phyloP scores from a whole-genome alignment of 257 asterid genomes.

The Penstemon barbatus region DNA sequence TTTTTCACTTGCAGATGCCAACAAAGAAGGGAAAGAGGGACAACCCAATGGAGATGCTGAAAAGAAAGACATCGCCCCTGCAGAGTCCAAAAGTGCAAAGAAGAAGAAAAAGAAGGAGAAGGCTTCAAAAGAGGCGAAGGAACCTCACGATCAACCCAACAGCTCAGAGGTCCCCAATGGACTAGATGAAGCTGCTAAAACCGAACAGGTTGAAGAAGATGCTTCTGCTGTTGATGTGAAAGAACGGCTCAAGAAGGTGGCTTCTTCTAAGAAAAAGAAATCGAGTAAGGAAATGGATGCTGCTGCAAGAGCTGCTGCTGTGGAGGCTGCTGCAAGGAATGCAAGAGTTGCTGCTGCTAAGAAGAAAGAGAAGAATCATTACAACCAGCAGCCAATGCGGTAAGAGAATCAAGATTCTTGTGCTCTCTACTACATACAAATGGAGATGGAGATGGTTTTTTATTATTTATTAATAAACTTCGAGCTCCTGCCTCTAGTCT shows the following conservation, averaged over 20 bases:
- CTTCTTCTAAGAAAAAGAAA: constrained; percentile 79
- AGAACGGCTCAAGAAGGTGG: constrained; percentile 77
- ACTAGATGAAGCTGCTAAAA: constrained; percentile 41
- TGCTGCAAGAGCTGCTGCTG: constrained; percentile 84
- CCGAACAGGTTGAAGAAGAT: constrained; percentile 52
- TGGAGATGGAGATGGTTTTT: constrained; percentile 26
- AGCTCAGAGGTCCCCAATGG: constrained; percentile 45
- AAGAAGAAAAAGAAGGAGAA: constrained; percentile 94
- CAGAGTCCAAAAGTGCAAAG: constrained; percentile 80
- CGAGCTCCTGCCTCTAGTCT: constrained; percentile 36
- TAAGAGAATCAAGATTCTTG: constrained; percentile 30
- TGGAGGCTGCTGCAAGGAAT: constrained; percentile 92
- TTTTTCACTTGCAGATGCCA: constrained; percentile 36
- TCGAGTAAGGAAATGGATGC: constrained; percentile 81
- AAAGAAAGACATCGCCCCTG: constrained; percentile 59
- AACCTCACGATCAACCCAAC: constrained; percentile 52
- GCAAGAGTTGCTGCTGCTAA: constrained; percentile 88
- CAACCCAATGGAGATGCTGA: constrained; percentile 47
- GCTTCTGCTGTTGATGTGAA: constrained; percentile 58
- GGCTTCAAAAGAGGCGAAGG: constrained; percentile 65
- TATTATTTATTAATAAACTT: constrained; percentile 35
- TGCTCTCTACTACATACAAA: constrained; percentile 11
- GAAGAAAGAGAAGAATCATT: constrained; percentile 95
- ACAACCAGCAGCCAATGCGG: constrained; percentile 90
- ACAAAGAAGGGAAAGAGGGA: constrained; percentile 50